A percentile compares a stretch with the other conserved stretches of the same genome.
Evolutionary conservation across 2,329 filamentous ascomycete species (phyloP).

Genomic region (Fusarium secorum): DNA sequence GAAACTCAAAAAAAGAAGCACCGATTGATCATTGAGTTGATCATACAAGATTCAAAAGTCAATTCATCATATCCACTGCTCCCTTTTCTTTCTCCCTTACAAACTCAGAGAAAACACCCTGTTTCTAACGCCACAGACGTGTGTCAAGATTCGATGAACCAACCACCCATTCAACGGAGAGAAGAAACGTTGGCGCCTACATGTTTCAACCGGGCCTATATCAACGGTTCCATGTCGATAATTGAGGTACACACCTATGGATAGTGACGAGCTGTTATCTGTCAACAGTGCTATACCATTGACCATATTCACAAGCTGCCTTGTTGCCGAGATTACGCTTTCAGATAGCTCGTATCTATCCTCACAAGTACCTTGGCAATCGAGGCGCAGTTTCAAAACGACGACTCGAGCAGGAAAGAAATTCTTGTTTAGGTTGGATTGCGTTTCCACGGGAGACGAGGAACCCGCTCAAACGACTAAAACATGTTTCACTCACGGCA

Average conservation of each 20-base stretch:
- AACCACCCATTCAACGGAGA: background rate
- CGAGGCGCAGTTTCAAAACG: background rate
- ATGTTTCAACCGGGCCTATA: constrained; percentile 10
- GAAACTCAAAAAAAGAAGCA: background rate
- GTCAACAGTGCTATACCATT: background rate
- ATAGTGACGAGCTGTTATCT: background rate
- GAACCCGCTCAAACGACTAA: constrained; percentile 1
- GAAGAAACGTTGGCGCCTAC: constrained; percentile 9
- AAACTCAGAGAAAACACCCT: constrained; percentile 1
- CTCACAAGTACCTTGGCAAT: constrained; percentile 5
- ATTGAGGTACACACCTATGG: background rate
- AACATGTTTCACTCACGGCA: constrained; percentile 18
- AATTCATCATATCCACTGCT: background rate
- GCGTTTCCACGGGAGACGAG: constrained; percentile 24
- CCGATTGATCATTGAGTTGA: background rate
- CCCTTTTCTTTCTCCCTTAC: constrained; percentile 20
- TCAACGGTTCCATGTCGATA: constrained; percentile 9
- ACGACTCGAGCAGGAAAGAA: background rate
- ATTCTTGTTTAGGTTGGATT: constrained; percentile 7
- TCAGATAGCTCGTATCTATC: background rate
- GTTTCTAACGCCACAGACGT: constrained; percentile 30
- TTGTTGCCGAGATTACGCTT: constrained; percentile 7
- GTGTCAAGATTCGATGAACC: constrained; percentile 5
- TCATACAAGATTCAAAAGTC: background rate
- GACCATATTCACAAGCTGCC: background rate